Evolutionary conservation across 2,329 filamentous ascomycete genomes (phyloP).

Genomic region (Botrytis sinoallii): DNA sequence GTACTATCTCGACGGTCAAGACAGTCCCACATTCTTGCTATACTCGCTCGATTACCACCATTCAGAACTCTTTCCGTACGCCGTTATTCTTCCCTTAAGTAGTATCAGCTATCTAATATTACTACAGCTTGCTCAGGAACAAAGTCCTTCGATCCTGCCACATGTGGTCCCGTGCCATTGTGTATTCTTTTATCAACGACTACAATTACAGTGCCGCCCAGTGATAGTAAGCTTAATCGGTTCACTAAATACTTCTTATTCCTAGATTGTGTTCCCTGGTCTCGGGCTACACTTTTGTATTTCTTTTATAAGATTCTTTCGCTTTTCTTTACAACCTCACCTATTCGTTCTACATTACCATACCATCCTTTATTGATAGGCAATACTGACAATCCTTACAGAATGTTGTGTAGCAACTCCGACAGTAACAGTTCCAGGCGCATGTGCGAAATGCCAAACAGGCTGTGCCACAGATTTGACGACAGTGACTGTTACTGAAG

Average conservation of each 20-base stretch:
- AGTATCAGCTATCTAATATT: background rate
- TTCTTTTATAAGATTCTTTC: background rate
- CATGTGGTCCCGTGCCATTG: conserved; percentile 6
- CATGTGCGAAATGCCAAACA: conserved; percentile 33
- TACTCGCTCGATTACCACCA: conserved; percentile 30
- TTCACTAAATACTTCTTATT: conserved; percentile 31
- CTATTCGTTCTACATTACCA: background rate
- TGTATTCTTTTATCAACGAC: conserved; percentile 29
- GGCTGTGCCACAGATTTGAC: conserved; percentile 29
- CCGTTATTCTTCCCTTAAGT: background rate
- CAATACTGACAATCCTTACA: background rate
- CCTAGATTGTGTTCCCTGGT: background rate
- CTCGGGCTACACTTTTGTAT: background rate
- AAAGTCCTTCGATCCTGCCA: background rate
- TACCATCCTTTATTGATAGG: background rate
- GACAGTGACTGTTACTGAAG: conserved; percentile 10
- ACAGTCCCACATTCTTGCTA: conserved; percentile 31
- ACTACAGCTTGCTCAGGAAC: conserved; percentile 16
- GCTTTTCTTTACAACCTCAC: background rate
- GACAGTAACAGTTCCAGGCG: conserved; percentile 30
- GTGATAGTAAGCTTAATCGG: background rate
- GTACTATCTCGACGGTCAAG: conserved; percentile 23
- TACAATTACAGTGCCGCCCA: conserved; percentile 41
- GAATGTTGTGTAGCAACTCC: conserved; percentile 32
- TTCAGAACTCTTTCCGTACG: conserved; percentile 16